Conservation (phyloP, 371 early-diverging fungal species). For the Entomophthora muscae region DNA sequence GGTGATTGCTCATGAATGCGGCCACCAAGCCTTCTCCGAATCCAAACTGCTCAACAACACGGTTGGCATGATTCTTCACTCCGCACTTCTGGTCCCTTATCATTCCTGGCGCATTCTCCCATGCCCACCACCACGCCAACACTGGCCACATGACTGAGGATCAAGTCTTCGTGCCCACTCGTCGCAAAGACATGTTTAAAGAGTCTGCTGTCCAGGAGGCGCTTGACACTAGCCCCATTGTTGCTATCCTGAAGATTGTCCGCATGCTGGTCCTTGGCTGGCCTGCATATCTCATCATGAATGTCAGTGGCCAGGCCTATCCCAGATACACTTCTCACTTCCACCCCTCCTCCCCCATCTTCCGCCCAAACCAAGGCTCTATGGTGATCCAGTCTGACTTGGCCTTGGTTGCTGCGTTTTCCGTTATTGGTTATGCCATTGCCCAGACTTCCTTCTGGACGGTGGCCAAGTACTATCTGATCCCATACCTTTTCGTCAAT, state of each 20-base stretch:
- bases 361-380: slow-evolving; percentile 39
- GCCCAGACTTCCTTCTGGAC: slow-evolving; percentile 29
- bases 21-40: slow-evolving; percentile 67
- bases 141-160: slow-evolving; percentile 68
- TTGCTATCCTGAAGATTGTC: slow-evolving; percentile 30
- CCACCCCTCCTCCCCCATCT: slow-evolving; percentile 52
- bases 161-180: slow-evolving; percentile 71
- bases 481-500: slow-evolving; percentile 69
- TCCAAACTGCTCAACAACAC: slow-evolving; percentile 54
- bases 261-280: slow-evolving; percentile 59
- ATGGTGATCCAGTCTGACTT: slow-evolving; percentile 46
- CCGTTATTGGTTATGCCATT: slow-evolving; percentile 18
- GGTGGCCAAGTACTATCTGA: slow-evolving; percentile 59
- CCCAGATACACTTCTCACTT: slow-evolving; percentile 66
- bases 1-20: slow-evolving; percentile 81
- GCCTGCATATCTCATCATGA: slow-evolving; percentile 60
- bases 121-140: slow-evolving; percentile 68
- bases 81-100: slow-evolving; percentile 68
- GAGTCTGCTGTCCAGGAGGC: slow-evolving; percentile 17
- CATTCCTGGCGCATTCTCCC: slow-evolving; percentile 50
- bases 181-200: slow-evolving; percentile 28
- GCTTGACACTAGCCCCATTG: slow-evolving; percentile 40
- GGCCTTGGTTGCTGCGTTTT: slow-evolving; percentile 36
- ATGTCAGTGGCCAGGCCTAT: slow-evolving; percentile 53
- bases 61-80: slow-evolving; percentile 69